phyloP scores from a whole-genome alignment of 192 early-diverging fungal species.

The Dispira simplex region DNA sequence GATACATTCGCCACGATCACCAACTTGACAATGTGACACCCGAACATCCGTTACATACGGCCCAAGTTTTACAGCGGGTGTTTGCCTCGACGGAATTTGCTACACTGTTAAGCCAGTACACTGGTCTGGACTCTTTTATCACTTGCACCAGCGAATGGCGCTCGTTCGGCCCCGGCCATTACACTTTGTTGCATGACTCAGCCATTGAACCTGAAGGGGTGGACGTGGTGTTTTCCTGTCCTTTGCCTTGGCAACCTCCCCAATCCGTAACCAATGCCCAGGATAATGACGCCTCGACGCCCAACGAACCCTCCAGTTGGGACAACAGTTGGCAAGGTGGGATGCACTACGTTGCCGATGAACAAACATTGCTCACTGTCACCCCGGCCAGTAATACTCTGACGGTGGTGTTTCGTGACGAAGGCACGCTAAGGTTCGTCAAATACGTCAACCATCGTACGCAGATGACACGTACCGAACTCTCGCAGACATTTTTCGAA shows the following conservation, averaged over 20 bases:
- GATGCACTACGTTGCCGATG: constrained; percentile 37
- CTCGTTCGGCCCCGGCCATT: constrained; percentile 34
- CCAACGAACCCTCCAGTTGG: constrained; percentile 18
- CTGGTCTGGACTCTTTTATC: constrained; percentile 13
- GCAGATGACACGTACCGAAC: not conserved
- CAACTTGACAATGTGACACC: not conserved
- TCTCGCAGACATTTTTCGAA: constrained; percentile 6
- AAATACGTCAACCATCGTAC: constrained; percentile 28
- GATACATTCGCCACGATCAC: not conserved
- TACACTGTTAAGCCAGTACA: constrained; percentile 13
- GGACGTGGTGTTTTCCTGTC: constrained; percentile 28
- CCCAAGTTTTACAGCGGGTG: not conserved
- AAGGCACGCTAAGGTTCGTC: constrained; percentile 38
- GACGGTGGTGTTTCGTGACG: constrained; percentile 33
- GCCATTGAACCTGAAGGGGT: constrained; percentile 32
- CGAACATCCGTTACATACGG: not conserved
- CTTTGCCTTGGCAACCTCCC: not conserved
- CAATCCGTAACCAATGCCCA: not conserved
- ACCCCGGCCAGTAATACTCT: constrained; percentile 35
- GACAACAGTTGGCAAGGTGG: constrained; percentile 35
- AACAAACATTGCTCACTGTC: constrained; percentile 28
- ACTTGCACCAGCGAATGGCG: constrained; percentile 20
- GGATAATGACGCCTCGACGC: not conserved
- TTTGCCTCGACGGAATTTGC: constrained; percentile 21
- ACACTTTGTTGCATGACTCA: constrained; percentile 44